Conservation (phyloP, 306 rosid species). For the Pterocarpus santalinus region DNA sequence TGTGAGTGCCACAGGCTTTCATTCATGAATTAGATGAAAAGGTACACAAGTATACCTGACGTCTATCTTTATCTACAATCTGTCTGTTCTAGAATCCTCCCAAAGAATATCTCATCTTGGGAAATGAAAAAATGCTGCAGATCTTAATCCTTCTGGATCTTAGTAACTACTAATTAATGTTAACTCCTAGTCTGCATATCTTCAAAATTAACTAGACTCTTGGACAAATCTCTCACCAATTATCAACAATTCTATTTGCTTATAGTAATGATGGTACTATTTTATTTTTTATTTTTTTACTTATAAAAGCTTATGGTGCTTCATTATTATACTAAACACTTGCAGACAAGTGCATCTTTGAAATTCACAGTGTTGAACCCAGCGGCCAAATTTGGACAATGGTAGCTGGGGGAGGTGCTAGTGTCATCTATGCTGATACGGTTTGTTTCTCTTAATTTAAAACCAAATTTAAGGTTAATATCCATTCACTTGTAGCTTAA, state of each 20-base stretch:
- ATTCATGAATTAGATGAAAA: conserved; percentile 92
- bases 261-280: too few species aligned
- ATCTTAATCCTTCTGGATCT: conserved; percentile 19
- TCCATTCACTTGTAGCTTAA: conserved; percentile 34
- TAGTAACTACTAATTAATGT: neutral
- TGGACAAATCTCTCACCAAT: neutral
- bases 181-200: neutral
- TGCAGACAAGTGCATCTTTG: conserved; percentile 94
- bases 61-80: too few species aligned
- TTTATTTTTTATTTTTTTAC: too few species aligned
- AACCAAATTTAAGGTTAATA: conserved; percentile 27
- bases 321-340: neutral
- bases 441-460: conserved; percentile 52
- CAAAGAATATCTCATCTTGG: too few species aligned
- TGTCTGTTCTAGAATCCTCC: too few species aligned
- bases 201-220: conserved; percentile 17
- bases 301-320: too few species aligned
- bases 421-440: conserved; percentile 97
- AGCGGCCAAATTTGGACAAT: conserved; percentile 93
- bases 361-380: conserved; percentile 97
- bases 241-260: neutral
- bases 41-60: conserved; percentile 43
- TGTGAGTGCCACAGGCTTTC: conserved; percentile 77
- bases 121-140: conserved; percentile 32
- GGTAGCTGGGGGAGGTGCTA: conserved; percentile 99